Evolutionary conservation across 441 rosid species (phyloP).

Genomic region (Heliophila coronopifolia): DNA sequence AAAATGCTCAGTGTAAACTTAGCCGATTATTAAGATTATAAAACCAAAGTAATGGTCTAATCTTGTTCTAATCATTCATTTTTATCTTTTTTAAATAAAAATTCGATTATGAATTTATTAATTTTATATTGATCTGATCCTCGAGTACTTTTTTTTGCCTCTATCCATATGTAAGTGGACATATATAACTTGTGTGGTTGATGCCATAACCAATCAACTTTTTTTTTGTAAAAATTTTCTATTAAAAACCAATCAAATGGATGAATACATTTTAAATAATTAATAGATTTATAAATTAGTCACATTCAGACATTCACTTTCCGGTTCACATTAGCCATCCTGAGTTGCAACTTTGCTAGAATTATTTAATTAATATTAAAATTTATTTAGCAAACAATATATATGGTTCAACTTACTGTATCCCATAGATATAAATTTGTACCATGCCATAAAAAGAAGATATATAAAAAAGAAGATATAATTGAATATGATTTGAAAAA

Average conservation of each 20-base stretch:
- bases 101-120: not conserved
- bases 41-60: conserved; percentile 45
- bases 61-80: conserved; percentile 27
- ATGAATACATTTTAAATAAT: not conserved
- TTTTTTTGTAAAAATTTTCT: too few species aligned
- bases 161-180: conserved; percentile 14
- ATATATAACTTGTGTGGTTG: too few species aligned
- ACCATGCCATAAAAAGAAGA: too few species aligned
- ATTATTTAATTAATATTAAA: conserved; percentile 10
- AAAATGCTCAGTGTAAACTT: conserved; percentile 48
- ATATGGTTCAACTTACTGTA: conserved; percentile 4
- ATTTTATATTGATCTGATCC: conserved; percentile 16
- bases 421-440: too few species aligned
- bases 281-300: conserved; percentile 1
- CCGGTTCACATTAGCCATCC: conserved; percentile 27
- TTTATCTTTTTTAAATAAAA: not conserved
- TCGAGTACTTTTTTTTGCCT: not conserved
- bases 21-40: conserved; percentile 57
- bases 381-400: conserved; percentile 10
- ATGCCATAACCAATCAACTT: too few species aligned
- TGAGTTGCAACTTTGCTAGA: conserved; percentile 12
- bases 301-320: conserved; percentile 25
- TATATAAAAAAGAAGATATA: too few species aligned
- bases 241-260: conserved; percentile 20
- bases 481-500: too few species aligned